Evolutionary conservation across 345 rosid species (phyloP).

Genomic region (Dipteronia sinensis): DNA sequence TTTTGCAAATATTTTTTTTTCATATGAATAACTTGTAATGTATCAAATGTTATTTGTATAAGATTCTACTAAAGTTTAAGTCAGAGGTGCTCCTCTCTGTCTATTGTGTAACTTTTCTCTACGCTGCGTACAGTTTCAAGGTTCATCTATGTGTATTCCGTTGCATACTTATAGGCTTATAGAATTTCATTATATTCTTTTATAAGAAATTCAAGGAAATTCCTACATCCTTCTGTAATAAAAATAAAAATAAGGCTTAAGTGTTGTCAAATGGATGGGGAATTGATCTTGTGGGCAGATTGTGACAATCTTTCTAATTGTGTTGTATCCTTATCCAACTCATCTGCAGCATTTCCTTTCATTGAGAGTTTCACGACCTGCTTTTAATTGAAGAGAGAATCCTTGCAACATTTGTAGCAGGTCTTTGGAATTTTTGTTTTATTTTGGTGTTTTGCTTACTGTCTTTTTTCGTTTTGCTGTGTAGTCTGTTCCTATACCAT

Average conservation of each 20-base stretch:
- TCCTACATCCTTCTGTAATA: not conserved
- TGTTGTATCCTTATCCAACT: not conserved
- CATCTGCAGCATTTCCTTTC: not conserved
- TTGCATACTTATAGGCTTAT: not conserved
- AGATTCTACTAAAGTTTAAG: constrained; percentile 6
- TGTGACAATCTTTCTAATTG: not conserved
- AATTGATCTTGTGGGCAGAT: constrained; percentile 1
- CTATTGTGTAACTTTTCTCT: not conserved
- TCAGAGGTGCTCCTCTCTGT: not conserved
- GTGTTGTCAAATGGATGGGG: not conserved
- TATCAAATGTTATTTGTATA: not conserved
- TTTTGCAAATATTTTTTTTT: not conserved
- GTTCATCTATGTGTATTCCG: not conserved
- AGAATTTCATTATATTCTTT: not conserved
- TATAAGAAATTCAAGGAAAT: not conserved
- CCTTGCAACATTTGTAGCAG: not conserved
- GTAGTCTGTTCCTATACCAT: constrained; percentile 82
- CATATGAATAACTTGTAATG: not conserved
- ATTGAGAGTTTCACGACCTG: not conserved
- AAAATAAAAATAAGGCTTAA: not conserved
- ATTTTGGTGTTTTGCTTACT: not conserved
- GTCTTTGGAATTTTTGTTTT: not conserved
- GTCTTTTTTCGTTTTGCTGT: not conserved
- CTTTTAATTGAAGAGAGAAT: not conserved
- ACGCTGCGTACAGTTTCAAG: not conserved